phyloP scores from a whole-genome alignment of 148 eudicot species.

The Rhododendron henanense region DNA sequence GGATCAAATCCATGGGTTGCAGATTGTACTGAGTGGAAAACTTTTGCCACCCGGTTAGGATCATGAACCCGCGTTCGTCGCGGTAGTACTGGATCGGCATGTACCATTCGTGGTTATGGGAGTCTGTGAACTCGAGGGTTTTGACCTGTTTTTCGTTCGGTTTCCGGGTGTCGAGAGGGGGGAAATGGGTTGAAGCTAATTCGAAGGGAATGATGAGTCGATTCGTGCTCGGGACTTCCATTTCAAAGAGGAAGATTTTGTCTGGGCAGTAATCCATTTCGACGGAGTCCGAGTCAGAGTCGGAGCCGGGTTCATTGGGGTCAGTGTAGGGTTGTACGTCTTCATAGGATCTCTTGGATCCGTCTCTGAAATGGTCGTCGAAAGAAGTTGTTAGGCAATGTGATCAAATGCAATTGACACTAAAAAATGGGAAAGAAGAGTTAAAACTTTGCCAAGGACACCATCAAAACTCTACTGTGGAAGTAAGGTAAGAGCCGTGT shows the following conservation, averaged over 20 bases:
- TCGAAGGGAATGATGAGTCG: background rate
- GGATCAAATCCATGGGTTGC: background rate
- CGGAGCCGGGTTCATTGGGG: no score
- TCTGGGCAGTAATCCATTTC: background rate
- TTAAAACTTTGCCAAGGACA: no score
- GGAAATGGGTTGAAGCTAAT: background rate
- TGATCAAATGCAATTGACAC: no score
- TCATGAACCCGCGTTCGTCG: background rate
- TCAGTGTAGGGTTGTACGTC: background rate
- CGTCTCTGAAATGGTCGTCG: background rate
- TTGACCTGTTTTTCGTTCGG: background rate
- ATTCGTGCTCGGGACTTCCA: background rate
- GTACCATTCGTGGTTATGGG: background rate
- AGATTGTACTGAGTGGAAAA: background rate
- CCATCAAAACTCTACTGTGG: no score
- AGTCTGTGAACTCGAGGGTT: background rate
- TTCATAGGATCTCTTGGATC: background rate
- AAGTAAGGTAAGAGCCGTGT: no score
- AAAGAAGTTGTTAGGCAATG: no score
- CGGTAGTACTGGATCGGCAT: background rate
- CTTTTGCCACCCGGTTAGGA: background rate
- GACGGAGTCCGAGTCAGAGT: no score
- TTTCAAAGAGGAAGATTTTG: background rate
- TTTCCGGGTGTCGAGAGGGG: background rate
- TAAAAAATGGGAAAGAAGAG: no score